Percentiles rank a stretch among this genome's conserved stretches.
phyloP scores from a whole-genome alignment of 2,329 filamentous ascomycete genomes.

The Aspergillus japonicus region DNA sequence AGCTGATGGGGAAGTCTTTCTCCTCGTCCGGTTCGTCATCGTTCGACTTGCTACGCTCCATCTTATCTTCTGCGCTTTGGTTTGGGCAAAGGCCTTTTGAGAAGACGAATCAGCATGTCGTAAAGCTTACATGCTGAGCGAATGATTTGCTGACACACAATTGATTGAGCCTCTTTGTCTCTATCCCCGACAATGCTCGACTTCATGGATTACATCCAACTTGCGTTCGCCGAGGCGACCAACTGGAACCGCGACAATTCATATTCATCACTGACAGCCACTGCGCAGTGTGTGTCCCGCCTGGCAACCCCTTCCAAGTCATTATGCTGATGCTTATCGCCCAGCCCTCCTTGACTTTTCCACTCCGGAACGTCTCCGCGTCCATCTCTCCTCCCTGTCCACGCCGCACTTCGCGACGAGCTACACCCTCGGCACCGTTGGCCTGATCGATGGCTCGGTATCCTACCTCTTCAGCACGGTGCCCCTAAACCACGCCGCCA shows the following conservation, averaged over 20 bases:
- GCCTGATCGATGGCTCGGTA: constrained; percentile 92
- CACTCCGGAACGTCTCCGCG: constrained; percentile 77
- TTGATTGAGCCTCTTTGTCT: neutral
- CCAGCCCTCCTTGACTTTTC: constrained; percentile 82
- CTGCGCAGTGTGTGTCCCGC: constrained; percentile 65
- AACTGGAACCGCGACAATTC: constrained; percentile 91
- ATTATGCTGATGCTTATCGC: constrained; percentile 4
- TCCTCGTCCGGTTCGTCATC: constrained; percentile 5
- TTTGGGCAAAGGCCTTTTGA: neutral
- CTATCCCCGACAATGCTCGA: constrained; percentile 67
- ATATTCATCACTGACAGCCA: constrained; percentile 81
- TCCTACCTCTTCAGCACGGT: constrained; percentile 94
- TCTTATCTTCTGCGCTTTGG: neutral
- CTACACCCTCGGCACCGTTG: constrained; percentile 85
- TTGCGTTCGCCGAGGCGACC: constrained; percentile 81
- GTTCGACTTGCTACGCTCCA: neutral
- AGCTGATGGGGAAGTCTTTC: constrained; percentile 24
- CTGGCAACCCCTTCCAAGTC: neutral
- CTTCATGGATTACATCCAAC: constrained; percentile 96
- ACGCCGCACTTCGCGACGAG: constrained; percentile 92
- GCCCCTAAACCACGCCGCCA: constrained; percentile 64
- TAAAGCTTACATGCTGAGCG: neutral
- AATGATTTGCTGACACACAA: neutral
- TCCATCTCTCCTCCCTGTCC: constrained; percentile 87
- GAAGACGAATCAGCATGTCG: neutral